Percentiles rank a stretch among this genome's conserved stretches.
These are phyloP conservation scores for Vickermania ingenoplastis DNA, from an alignment of 208 protist species.

Conservation along the genomic window DNA sequence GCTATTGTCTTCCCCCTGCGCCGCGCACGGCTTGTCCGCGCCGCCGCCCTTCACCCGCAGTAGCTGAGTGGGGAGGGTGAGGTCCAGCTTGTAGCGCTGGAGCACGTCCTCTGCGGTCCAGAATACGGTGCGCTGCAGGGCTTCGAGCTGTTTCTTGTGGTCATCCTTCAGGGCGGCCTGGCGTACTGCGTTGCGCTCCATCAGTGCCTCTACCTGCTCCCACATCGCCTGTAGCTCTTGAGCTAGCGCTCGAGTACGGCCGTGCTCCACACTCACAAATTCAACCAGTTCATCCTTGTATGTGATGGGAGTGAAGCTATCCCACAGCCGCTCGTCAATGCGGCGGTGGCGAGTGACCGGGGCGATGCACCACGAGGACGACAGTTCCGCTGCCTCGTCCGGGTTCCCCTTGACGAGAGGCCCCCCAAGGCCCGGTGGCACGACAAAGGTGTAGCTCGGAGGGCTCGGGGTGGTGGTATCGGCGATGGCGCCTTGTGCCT, in stretches of 20 bases:
- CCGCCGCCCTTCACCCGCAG: too few relatives aligned
- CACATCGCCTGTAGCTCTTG: constrained; percentile 29
- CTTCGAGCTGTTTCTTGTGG: constrained; percentile 10
- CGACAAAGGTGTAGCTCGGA: too few relatives aligned
- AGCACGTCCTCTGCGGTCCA: constrained; percentile 43
- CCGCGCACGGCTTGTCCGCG: too few relatives aligned
- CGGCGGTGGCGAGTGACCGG: background rate
- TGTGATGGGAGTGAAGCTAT: constrained; percentile 20
- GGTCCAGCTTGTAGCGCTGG: constrained; percentile 33
- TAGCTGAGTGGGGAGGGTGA: too few relatives aligned
- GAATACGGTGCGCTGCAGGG: constrained; percentile 26
- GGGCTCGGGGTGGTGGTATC: too few relatives aligned
- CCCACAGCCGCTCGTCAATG: constrained; percentile 19
- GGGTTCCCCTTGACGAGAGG: too few relatives aligned
- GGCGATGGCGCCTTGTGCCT: too few relatives aligned
- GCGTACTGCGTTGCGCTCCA: constrained; percentile 33
- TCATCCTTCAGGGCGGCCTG: constrained; percentile 18
- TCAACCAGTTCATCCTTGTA: constrained; percentile 8
- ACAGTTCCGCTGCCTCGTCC: background rate
- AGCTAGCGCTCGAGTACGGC: constrained; percentile 16
- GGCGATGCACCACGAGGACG: background rate
- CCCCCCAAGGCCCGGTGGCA: too few relatives aligned
- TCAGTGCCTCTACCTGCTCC: constrained; percentile 38
- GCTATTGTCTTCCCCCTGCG: too few relatives aligned
- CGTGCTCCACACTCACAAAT: constrained; percentile 16